Evolutionary conservation across 2,329 filamentous ascomycete genomes (phyloP), one percentile per base, ranked within the genome.

Genomic region (Tolypocladium tundrense): DNA sequence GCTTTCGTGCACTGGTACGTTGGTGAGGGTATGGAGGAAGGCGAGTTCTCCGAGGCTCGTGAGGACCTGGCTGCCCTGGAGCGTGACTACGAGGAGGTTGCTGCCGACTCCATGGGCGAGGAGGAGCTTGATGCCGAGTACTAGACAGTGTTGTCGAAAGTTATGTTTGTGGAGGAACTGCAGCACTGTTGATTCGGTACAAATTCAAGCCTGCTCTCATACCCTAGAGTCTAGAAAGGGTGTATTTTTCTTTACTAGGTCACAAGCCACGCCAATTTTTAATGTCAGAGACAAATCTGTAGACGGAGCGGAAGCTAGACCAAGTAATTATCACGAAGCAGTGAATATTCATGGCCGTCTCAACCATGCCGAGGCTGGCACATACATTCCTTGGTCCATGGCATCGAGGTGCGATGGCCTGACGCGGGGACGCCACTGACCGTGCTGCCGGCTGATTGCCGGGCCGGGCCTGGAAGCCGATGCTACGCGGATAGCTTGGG

Each of bases 1-100:
- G 94, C 94, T 62, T 99, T 99, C 79, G 94, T 99, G 65, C 94
- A 99, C 81, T 99, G 94, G 94, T 99, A 97, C 71, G 94, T 99
- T 73, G 94, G 94, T 81, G 94, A 97, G 84, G 94, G 94, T 86
- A 99, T 99, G 94, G 94, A 99, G 84, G 94, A 99, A 78, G 94
- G 94, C 77, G 94, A 99, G 79, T 99, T 99, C 86, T 96, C 91
- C 59, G 94, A 99, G 83, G 94, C 94, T 64, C 92, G 94, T 76
- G 94, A 99, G 81, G 94, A 99, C 80, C 81, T 99, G 75, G 94
- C 94, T 75, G 94, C 94, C 68, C 85, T 99, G 63, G 94, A 99
- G 86, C 88, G 92, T 68, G 93, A 99, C 75, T 99, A 99, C 80
- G 93, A 97, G 80, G 94, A 99, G 80, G 94, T 97, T 72, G 93